Base-by-base conservation (phyloP, 495 filamentous ascomycete species). In the Bombardia bombarda region DNA sequence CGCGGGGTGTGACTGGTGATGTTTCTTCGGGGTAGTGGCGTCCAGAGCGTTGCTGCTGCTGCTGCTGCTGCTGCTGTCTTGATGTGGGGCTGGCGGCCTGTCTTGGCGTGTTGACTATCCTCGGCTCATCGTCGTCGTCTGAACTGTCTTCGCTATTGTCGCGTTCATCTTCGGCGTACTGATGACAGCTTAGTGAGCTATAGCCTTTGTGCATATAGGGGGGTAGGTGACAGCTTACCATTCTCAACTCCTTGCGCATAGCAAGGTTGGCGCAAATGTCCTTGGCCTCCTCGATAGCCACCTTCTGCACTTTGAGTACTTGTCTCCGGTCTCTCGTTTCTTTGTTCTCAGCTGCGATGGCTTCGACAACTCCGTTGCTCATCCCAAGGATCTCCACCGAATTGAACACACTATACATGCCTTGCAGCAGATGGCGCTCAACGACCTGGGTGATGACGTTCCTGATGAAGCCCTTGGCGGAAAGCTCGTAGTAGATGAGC, bases 401-500 rank as follows among this genome's bases (percentile, higher is more conserved):
- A 40, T 64, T 61, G 50, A 66, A 66, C 39, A 66, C 52, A 31
- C 56, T 45, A 39, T 64, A 63, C 60, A 66, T 62, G 35, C 62
- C 58, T 38, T 64, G 58, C 4, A 67, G 48, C 3, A 66, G 47
- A 32, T 68, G 61, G 2, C 63, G 50, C 43, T 68, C 63, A 7
- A 60, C 49, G 0, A 68, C 63, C 37, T 68, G 65, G 0, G 60
- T 62, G 35, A 66, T 63, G 32, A 55, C 47, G 52, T 66, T 68
- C 2, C 58, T 43, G 35, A 62, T 61, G 36, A 63, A 67, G 13
- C 45, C 49, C 45, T 65, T 65, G 12, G 62, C 62, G 2, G 60
- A 56, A 8, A 67, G 51, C 43, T 68, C 62, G 32, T 67, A 67
- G 47, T 53, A 62, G 23, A 68, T 65, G 7, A 69, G 58, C 64